Evolutionary conservation across 192 early-diverging fungal species (phyloP), one percentile per base, ranked within the genome.

Genomic region (Dispira parvispora): DNA sequence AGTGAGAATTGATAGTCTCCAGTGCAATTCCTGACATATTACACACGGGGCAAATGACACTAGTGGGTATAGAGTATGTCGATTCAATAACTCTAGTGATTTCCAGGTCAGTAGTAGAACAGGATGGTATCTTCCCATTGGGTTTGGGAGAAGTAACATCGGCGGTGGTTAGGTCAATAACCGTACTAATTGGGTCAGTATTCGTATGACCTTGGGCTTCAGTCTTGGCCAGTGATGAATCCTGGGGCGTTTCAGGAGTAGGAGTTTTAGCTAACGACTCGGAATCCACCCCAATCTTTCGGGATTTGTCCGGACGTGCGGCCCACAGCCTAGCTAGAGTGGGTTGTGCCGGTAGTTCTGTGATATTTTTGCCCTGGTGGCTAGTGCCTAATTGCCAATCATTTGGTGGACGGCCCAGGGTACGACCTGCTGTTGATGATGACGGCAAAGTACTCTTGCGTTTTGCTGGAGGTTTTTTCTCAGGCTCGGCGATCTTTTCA

Each of bases 401-500:
- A 46, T 18, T 46, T 11, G 11, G 11, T 18, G 11, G 46, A 18
- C 18, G 11, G 46, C 46, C 46, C 46, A 11, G 46, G 18, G 18
- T 11, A 46, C 46, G 46, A 18, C 46, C 11, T 18, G 11, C 46
- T 18, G 11, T 46, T 18, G 18, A 11, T 46, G 46, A 11, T 11
- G 11, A 11, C 46, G 11, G 11, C 11, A 18, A 11, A 18, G 46
- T 18, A 12, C 18, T 46, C 11, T 12, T 46, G 46, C 11, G 46
- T 46, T 46, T 46, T 46, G 46, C 46, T 46, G 46, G 46, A n/a
- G n/a, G n/a, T n/a, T n/a, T n/a, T n/a, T n/a, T n/a, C n/a, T n/a
- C 71, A 25, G 84, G 83, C 32, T 69, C 74, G 0, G 82, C 66
- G 21, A 84, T 80, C 46, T 86, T 86, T n/a, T 63, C 65, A 61